Percentiles rank a stretch among this genome's conserved stretches.
Evolutionary conservation across 371 early-diverging fungal genomes (phyloP).

Genomic region (Fennellomyces sp.): DNA sequence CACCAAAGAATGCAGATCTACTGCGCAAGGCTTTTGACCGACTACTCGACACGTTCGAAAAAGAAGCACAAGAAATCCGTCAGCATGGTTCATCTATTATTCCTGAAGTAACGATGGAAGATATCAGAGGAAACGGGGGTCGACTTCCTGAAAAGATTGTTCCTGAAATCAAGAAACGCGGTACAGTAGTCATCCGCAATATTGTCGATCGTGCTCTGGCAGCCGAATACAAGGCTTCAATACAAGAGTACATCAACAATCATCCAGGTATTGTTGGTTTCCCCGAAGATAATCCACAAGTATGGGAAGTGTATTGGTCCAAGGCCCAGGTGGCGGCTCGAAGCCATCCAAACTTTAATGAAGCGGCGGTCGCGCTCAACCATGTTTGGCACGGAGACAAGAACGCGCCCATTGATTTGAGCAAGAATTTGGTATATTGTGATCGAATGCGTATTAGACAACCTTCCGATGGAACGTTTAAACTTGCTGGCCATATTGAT

Average conservation of each 20-base stretch:
- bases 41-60: constrained; percentile 24
- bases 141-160: constrained; percentile 26
- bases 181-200: constrained; percentile 35
- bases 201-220: constrained; percentile 33
- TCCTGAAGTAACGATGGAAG: constrained; percentile 29
- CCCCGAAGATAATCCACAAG: constrained; percentile 37
- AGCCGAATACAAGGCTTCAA: constrained; percentile 30
- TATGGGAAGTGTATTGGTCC: constrained; percentile 47
- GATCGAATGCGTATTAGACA: constrained; percentile 43
- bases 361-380: constrained; percentile 33
- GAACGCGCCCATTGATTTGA: constrained; percentile 28
- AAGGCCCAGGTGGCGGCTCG: constrained; percentile 29
- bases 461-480: constrained; percentile 32
- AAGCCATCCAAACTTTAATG: constrained; percentile 31
- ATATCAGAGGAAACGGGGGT: constrained; percentile 34
- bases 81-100: constrained; percentile 29
- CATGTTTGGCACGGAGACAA: constrained; percentile 35
- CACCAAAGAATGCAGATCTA: constrained; percentile 19
- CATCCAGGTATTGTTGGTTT: constrained; percentile 33
- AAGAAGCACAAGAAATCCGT: constrained; percentile 28
- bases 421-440: constrained; percentile 38
- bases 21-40: constrained; percentile 32
- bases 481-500: constrained; percentile 40
- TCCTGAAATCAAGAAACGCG: constrained; percentile 29
- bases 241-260: constrained; percentile 26